These are phyloP conservation scores for Oenanthe sinensis DNA, from an alignment of 129 eudicot species.

Conservation along the genomic window DNA sequence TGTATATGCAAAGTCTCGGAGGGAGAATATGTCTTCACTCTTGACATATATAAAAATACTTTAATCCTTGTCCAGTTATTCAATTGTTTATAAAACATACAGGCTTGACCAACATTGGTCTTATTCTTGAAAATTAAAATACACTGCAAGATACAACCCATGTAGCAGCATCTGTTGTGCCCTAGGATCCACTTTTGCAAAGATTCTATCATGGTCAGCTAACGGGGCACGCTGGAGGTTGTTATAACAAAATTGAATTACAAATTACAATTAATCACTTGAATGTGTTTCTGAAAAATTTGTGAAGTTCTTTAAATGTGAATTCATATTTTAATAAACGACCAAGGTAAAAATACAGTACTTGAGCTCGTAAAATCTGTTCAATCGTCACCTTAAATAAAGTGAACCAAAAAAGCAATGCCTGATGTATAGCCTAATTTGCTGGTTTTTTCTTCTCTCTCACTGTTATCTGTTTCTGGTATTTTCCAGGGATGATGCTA, in stretches of 20 bases:
- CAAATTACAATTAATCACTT: background rate
- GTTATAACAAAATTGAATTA: background rate
- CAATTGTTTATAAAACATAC: background rate
- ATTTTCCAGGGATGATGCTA: constrained; percentile 68
- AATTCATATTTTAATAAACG: background rate
- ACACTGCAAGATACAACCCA: background rate
- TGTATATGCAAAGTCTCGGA: background rate
- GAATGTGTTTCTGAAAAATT: background rate
- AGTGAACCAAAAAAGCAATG: background rate
- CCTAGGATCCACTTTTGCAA: background rate
- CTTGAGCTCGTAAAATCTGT: background rate
- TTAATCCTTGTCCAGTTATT: background rate
- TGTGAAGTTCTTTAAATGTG: background rate
- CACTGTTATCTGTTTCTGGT: background rate
- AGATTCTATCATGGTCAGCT: background rate
- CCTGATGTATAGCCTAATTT: background rate
- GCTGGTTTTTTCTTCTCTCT: background rate
- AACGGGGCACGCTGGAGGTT: background rate
- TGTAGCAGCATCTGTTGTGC: background rate
- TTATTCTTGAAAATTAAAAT: background rate
- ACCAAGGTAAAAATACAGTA: background rate
- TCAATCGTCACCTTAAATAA: background rate
- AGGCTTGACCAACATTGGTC: background rate
- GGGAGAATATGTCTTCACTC: background rate
- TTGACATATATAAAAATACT: background rate